phyloP scores from a whole-genome alignment of 352 stramenopile genomes.

The Phytophthora sansomeana region DNA sequence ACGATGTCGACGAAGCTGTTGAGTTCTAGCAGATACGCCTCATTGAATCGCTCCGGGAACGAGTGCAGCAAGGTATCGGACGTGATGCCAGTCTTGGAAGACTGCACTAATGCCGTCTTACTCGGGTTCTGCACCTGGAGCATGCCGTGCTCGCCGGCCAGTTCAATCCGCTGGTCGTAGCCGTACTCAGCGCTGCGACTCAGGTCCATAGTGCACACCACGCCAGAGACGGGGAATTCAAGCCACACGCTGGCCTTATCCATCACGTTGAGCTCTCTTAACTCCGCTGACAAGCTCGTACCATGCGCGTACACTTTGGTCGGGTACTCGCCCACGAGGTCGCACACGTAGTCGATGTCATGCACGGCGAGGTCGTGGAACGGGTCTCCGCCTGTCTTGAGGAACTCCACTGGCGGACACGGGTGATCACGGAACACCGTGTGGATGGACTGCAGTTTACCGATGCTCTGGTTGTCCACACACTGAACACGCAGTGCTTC shows the following conservation, averaged over 20 bases:
- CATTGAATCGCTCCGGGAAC: constrained; percentile 90
- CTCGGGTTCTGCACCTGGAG: constrained; percentile 77
- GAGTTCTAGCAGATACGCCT: constrained; percentile 88
- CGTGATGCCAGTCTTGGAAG: constrained; percentile 59
- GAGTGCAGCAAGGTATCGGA: constrained; percentile 76
- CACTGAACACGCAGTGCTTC: constrained; percentile 52
- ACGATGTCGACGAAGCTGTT: constrained; percentile 83
- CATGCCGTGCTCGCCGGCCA: constrained; percentile 82
- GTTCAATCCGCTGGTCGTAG: constrained; percentile 94
- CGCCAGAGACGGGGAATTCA: constrained; percentile 67
- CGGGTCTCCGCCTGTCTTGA: constrained; percentile 88
- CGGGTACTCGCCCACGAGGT: constrained; percentile 77
- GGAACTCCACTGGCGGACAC: constrained; percentile 87
- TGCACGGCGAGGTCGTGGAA: constrained; percentile 93
- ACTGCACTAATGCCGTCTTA: constrained; percentile 67
- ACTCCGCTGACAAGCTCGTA: constrained; percentile 74
- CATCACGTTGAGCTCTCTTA: constrained; percentile 77
- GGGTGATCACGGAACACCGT: constrained; percentile 93
- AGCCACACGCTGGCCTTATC: constrained; percentile 88
- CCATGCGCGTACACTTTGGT: constrained; percentile 86
- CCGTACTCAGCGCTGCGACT: constrained; percentile 88
- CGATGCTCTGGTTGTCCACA: constrained; percentile 59
- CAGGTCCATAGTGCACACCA: constrained; percentile 91
- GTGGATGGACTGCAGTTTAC: constrained; percentile 80
- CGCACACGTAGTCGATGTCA: constrained; percentile 93